phyloP scores from a whole-genome alignment of 176 grass and related monocot species.

The Miscanthus lutarioriparius region DNA sequence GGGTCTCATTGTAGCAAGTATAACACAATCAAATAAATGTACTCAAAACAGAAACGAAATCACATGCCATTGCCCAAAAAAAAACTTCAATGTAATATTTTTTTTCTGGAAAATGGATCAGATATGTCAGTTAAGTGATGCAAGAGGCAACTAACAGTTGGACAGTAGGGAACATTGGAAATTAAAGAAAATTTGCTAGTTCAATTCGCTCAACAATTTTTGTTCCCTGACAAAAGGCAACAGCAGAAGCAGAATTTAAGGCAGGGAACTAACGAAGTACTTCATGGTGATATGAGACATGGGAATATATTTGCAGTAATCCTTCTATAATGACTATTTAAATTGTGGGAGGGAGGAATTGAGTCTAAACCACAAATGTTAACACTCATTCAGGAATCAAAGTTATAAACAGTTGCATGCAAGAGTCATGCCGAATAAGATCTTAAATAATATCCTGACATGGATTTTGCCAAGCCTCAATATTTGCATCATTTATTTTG shows the following conservation, averaged over 20 bases:
- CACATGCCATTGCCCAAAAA: not conserved
- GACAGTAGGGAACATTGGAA: not conserved
- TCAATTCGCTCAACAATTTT: not conserved
- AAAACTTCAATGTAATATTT: not conserved
- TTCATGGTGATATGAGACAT: not conserved
- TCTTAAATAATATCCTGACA: not conserved
- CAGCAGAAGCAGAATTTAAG: not conserved
- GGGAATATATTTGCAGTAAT: not conserved
- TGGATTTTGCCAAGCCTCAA: not conserved
- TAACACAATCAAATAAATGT: not conserved
- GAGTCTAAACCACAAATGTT: not conserved
- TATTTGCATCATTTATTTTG: not conserved
- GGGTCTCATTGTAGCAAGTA: not conserved
- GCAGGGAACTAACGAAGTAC: not conserved
- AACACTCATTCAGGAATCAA: not conserved
- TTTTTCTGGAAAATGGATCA: not conserved
- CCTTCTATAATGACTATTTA: not conserved
- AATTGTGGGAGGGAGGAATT: not conserved
- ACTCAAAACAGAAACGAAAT: constrained; percentile 5
- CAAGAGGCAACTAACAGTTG: not conserved
- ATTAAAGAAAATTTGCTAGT: not conserved
- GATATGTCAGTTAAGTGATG: constrained; percentile 1
- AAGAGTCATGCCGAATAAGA: not conserved
- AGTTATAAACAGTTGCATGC: not conserved
- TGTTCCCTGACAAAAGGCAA: not conserved